phyloP scores from a whole-genome alignment of 768 basidiomycete species.

The Macrocybe gigantea region DNA sequence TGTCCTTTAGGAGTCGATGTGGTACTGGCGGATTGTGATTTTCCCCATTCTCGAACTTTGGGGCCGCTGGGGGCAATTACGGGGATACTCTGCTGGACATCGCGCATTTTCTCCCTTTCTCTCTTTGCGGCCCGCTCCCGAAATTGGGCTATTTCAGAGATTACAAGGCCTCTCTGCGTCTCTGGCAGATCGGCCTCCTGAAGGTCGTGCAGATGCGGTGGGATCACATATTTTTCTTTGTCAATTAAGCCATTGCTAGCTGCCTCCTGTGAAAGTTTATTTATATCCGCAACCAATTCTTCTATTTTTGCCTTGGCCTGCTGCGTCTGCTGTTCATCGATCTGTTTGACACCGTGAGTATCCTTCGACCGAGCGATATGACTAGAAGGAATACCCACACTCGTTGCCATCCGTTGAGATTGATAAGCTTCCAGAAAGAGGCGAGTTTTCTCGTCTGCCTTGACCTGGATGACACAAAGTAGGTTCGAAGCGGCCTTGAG shows the following conservation, averaged over 20 bases:
- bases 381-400: conserved; percentile 45
- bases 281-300: conserved; percentile 65
- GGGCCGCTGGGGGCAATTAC: conserved; percentile 62
- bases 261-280: conserved; percentile 65
- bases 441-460: conserved; percentile 94
- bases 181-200: conserved; percentile 97
- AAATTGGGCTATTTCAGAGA: conserved; percentile 95
- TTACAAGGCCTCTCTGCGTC: conserved; percentile 85
- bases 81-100: conserved; percentile 58
- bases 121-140: conserved; percentile 89
- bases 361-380: background rate
- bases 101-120: conserved; percentile 83
- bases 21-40: conserved; percentile 37
- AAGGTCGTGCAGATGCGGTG: conserved; percentile 94
- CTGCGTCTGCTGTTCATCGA: conserved; percentile 60
- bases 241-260: conserved; percentile 70
- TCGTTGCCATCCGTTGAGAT: conserved; percentile 71
- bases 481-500: conserved; percentile 39
- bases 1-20: conserved; percentile 35
- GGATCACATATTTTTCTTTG: conserved; percentile 86
- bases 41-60: conserved; percentile 77
- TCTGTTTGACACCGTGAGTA: conserved; percentile 32
- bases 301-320: conserved; percentile 63
- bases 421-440: conserved; percentile 83
- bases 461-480: conserved; percentile 56